Evolutionary conservation across 2,329 filamentous ascomycete species (phyloP).

Genomic region (Emergomyces orientalis): DNA sequence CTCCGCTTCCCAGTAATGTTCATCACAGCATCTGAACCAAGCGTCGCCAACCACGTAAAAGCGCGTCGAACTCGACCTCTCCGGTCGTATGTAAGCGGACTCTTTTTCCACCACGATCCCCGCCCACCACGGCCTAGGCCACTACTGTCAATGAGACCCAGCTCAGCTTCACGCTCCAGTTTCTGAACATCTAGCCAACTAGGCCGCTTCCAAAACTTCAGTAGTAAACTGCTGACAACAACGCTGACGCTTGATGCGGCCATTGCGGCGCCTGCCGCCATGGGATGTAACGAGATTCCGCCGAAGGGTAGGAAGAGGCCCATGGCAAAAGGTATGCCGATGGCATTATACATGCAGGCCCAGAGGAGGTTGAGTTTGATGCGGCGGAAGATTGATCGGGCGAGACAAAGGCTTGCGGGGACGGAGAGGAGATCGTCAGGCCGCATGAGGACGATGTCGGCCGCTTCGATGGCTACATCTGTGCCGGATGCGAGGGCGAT

Average conservation of each 20-base stretch:
- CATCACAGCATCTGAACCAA: slow-evolving; percentile 22
- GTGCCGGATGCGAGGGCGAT: slow-evolving; percentile 90
- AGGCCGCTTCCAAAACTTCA: slow-evolving; percentile 80
- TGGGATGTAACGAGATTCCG: slow-evolving; percentile 70
- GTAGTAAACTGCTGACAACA: slow-evolving; percentile 68
- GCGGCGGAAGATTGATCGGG: slow-evolving; percentile 73
- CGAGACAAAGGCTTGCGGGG: slow-evolving; percentile 73
- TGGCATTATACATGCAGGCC: slow-evolving; percentile 85
- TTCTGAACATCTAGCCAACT: slow-evolving; percentile 71
- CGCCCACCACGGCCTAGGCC: slow-evolving; percentile 15
- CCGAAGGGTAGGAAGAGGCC: slow-evolving; percentile 88
- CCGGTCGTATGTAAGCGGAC: slow-evolving; percentile 13
- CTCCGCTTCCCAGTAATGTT: slow-evolving; percentile 22
- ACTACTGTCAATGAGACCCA: slow-evolving; percentile 19
- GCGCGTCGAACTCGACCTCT: slow-evolving; percentile 1
- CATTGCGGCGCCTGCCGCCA: slow-evolving; percentile 94
- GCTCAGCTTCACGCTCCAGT: slow-evolving; percentile 48
- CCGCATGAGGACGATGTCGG: slow-evolving; percentile 91
- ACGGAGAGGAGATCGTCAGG: slow-evolving; percentile 86
- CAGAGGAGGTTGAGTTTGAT: slow-evolving; percentile 91
- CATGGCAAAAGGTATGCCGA: slow-evolving; percentile 95
- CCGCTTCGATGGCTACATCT: slow-evolving; percentile 95
- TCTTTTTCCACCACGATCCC: slow-evolving; percentile 26
- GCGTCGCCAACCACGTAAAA: slow-evolving; percentile 17
- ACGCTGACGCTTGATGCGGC: slow-evolving; percentile 83